Evolutionary conservation across 441 rosid species (phyloP).

Genomic region (Gossypium laxum): DNA sequence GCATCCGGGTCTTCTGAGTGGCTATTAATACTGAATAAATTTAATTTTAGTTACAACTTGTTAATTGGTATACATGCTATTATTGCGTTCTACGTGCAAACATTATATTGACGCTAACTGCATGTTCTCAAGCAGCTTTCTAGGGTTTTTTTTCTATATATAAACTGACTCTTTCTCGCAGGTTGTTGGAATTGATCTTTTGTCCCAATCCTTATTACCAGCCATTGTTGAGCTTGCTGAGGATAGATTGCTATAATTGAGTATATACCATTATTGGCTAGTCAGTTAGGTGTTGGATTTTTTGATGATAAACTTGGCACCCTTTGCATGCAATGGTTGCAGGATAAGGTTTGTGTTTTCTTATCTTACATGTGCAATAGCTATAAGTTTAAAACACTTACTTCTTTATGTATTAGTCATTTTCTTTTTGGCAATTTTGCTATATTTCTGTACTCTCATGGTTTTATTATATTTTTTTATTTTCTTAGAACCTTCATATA

Average conservation of each 20-base stretch:
- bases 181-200: slow-evolving; percentile 93
- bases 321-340: slow-evolving; percentile 92
- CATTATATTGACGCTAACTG: not conserved
- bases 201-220: slow-evolving; percentile 84
- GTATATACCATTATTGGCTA: slow-evolving; percentile 87
- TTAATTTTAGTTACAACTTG: not conserved
- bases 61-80: not conserved
- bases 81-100: not conserved
- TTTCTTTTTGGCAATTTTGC: not conserved
- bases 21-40: not conserved
- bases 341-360: slow-evolving; percentile 60
- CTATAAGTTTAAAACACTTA: not conserved
- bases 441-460: not conserved
- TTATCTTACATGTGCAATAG: not conserved
- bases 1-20: not conserved
- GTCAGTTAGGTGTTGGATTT: slow-evolving; percentile 87
- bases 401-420: not conserved
- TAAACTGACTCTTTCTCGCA: slow-evolving; percentile 23
- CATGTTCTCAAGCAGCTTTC: not conserved
- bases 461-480: not conserved
- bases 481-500: not conserved
- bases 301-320: slow-evolving; percentile 85
- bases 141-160: not conserved
- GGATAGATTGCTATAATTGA: slow-evolving; percentile 94
- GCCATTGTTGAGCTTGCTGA: slow-evolving; percentile 99